Conservation (phyloP, 805 yeast genomes). For the Candida maltosa region DNA sequence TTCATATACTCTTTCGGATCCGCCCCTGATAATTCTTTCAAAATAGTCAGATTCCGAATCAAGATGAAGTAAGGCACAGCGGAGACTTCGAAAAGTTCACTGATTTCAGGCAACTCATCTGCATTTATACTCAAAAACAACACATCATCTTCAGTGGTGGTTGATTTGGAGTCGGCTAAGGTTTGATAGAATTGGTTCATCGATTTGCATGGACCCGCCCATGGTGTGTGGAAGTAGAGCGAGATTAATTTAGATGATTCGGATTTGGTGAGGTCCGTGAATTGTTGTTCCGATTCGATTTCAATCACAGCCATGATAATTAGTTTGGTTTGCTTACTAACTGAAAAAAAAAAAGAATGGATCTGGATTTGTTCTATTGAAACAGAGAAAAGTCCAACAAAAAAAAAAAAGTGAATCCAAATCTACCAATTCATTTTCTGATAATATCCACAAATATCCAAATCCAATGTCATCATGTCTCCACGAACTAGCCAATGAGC, state of each 20-base stretch:
- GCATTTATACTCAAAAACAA: conserved; percentile 84
- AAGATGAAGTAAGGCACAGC: conserved; percentile 95
- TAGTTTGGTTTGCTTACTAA: too few species aligned
- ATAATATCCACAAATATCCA: not conserved
- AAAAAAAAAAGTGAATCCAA: not conserved
- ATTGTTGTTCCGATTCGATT: conserved; percentile 78
- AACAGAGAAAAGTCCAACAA: not conserved
- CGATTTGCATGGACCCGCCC: conserved; percentile 98
- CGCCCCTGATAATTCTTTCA: conserved; percentile 92
- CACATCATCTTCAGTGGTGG: conserved; percentile 39
- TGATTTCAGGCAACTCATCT: conserved; percentile 81
- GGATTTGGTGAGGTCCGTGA: conserved; percentile 66
- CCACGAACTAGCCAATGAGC: conserved; percentile 3
- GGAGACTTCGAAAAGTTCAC: conserved; percentile 87
- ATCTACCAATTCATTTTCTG: too few species aligned
- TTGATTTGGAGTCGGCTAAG: conserved; percentile 72
- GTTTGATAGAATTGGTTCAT: conserved; percentile 82
- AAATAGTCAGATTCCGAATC: conserved; percentile 77
- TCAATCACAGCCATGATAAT: conserved; percentile 69
- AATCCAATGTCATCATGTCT: conserved; percentile 3
- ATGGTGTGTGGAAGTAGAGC: conserved; percentile 87
- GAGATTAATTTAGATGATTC: conserved; percentile 68
- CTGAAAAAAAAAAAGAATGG: too few species aligned
- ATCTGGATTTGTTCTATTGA: too few species aligned
- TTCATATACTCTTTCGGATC: conserved; percentile 90